Evolutionary conservation across 192 early-diverging fungal species (phyloP).

Genomic region (Backusella tarrabulga): DNA sequence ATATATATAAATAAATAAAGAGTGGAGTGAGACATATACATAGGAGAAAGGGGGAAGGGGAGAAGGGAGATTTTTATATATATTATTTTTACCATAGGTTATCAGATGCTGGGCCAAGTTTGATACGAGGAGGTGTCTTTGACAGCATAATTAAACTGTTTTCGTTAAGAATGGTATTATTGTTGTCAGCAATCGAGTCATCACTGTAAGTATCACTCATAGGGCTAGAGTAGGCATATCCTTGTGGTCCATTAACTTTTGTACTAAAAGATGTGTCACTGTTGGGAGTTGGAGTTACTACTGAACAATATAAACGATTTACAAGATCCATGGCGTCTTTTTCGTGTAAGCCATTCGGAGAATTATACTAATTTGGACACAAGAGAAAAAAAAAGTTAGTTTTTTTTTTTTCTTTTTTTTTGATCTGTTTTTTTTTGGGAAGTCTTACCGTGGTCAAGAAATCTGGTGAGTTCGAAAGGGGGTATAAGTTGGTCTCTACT

Average conservation of each 20-base stretch:
- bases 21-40: neutral
- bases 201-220: conserved; percentile 3
- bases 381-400: neutral
- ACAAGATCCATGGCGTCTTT: neutral
- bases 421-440: neutral
- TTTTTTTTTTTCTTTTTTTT: neutral
- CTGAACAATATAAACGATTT: neutral
- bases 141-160: neutral
- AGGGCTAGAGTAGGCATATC: neutral
- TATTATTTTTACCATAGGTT: neutral
- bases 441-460: neutral
- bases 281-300: neutral
- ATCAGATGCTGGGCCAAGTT: neutral
- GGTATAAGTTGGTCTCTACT: neutral
- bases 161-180: neutral
- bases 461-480: neutral
- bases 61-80: neutral
- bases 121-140: conserved; percentile 1
- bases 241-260: neutral
- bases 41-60: neutral
- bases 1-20: neutral
- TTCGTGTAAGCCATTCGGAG: neutral
- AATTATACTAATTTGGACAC: neutral
- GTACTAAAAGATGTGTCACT: neutral
- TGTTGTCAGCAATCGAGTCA: neutral